Conservation (phyloP, 768 basidiomycete species). For the Dendrothele bispora region DNA sequence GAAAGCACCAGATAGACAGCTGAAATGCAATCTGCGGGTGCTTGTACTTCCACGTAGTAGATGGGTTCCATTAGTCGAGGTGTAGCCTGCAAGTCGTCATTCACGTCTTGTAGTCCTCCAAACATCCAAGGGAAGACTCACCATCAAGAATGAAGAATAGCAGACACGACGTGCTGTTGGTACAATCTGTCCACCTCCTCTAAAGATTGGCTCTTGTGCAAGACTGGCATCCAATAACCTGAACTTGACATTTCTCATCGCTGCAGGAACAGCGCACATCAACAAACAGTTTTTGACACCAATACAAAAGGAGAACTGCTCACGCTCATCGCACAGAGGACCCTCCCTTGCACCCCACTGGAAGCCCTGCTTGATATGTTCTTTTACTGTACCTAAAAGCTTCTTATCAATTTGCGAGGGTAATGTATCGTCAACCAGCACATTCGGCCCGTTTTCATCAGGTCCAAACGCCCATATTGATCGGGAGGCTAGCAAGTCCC, state of each 20-base stretch:
- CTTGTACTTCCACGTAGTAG: conserved; percentile 99
- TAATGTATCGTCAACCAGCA: conserved; percentile 92
- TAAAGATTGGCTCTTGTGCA: conserved; percentile 95
- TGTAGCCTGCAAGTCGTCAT: conserved; percentile 64
- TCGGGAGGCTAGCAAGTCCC: conserved; percentile 95
- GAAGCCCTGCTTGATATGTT: conserved; percentile 98
- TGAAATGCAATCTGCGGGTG: conserved; percentile 97
- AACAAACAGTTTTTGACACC: conserved; percentile 3
- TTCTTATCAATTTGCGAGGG: conserved; percentile 98
- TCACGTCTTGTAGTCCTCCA: not conserved
- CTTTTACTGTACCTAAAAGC: conserved; percentile 82
- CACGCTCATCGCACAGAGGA: conserved; percentile 97
- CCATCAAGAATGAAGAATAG: conserved; percentile 99
- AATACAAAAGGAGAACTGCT: conserved; percentile 36
- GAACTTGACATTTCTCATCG: conserved; percentile 99
- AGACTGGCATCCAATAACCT: conserved; percentile 89
- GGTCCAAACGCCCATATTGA: conserved; percentile 99
- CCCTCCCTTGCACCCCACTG: conserved; percentile 99
- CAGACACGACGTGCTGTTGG: conserved; percentile 98
- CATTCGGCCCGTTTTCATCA: conserved; percentile 92
- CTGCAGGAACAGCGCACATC: conserved; percentile 37
- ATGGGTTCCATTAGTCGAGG: conserved; percentile 96
- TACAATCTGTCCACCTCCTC: conserved; percentile 97
- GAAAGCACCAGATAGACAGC: conserved; percentile 98
- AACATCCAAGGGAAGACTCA: conserved; percentile 36